Percentiles rank a stretch among this genome's conserved stretches.
These are phyloP conservation scores for Penicillium sp. DNA, from an alignment of 2,329 filamentous ascomycete species.

Conservation along the genomic window DNA sequence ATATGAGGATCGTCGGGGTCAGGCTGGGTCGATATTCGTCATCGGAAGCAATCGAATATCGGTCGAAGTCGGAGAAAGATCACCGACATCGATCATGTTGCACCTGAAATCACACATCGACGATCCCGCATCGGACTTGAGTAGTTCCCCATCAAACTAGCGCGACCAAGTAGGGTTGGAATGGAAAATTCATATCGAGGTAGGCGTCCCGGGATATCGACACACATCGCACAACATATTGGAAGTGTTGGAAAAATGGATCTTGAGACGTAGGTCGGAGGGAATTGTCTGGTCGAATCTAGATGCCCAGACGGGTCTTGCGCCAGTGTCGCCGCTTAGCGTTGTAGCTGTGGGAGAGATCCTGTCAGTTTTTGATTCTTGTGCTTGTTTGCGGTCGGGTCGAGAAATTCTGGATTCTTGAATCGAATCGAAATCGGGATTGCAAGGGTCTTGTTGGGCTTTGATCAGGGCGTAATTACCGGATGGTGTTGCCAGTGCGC, in stretches of 20 bases:
- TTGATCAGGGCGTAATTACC: conserved; percentile 63
- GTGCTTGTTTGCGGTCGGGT: neutral
- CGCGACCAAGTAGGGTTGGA: conserved; percentile 17
- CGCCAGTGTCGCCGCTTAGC: conserved; percentile 99
- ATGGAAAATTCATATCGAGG: conserved; percentile 13
- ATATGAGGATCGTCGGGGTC: neutral
- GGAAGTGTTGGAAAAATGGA: conserved; percentile 13
- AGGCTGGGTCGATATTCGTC: conserved; percentile 1
- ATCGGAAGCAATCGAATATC: neutral
- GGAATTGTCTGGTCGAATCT: conserved; percentile 50
- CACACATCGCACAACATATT: conserved; percentile 16
- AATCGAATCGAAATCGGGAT: neutral
- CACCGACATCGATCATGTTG: conserved; percentile 7
- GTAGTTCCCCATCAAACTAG: conserved; percentile 26
- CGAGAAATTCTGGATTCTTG: neutral
- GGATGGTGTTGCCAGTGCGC: conserved; percentile 98
- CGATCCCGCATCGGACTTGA: conserved; percentile 16
- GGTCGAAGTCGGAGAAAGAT: neutral
- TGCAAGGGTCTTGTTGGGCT: neutral
- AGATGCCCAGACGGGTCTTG: conserved; percentile 99
- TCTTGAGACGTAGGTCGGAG: conserved; percentile 42
- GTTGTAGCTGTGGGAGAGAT: conserved; percentile 75
- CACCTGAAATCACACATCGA: conserved; percentile 3
- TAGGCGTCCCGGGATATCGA: conserved; percentile 19
- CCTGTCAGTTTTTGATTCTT: conserved; percentile 4